Evolutionary conservation across 345 rosid species (phyloP).

Genomic region (Durio zibethinus): DNA sequence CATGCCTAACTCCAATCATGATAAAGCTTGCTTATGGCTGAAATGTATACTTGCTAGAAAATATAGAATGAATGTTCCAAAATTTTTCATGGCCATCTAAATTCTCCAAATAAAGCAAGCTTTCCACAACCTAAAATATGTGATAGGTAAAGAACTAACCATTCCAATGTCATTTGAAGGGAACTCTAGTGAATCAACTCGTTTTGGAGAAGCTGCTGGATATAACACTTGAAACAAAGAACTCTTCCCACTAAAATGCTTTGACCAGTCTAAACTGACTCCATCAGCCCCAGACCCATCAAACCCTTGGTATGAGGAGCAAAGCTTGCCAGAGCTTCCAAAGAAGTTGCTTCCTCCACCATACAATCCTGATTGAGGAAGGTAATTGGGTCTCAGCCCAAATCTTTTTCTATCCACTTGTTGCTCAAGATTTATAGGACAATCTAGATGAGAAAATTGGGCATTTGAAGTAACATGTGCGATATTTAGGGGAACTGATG

Average conservation of each 20-base stretch:
- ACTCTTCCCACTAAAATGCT: constrained; percentile 24
- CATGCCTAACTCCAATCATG: background rate
- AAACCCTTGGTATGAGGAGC: constrained; percentile 27
- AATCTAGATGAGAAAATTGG: constrained; percentile 32
- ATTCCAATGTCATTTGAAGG: constrained; percentile 34
- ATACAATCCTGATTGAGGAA: constrained; percentile 23
- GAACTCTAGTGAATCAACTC: constrained; percentile 28
- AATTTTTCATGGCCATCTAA: background rate
- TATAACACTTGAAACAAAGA: constrained; percentile 28
- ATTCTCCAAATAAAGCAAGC: constrained; percentile 2
- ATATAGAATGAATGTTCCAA: background rate
- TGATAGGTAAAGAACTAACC: constrained; percentile 39
- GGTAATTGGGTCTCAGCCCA: constrained; percentile 30
- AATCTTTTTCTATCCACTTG: constrained; percentile 30
- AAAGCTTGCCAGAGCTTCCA: constrained; percentile 26
- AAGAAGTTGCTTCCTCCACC: constrained; percentile 25
- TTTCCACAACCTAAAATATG: constrained; percentile 16
- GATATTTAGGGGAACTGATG: constrained; percentile 26
- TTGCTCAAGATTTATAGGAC: constrained; percentile 30
- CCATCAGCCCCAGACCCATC: constrained; percentile 31
- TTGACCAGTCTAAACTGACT: constrained; percentile 36
- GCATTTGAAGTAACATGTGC: constrained; percentile 23
- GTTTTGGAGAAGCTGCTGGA: constrained; percentile 29
- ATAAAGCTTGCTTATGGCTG: background rate
- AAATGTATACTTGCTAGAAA: background rate